Evolutionary conservation across 139 green algal genomes (phyloP).

Genomic region (Diplosphaera chodatii): DNA sequence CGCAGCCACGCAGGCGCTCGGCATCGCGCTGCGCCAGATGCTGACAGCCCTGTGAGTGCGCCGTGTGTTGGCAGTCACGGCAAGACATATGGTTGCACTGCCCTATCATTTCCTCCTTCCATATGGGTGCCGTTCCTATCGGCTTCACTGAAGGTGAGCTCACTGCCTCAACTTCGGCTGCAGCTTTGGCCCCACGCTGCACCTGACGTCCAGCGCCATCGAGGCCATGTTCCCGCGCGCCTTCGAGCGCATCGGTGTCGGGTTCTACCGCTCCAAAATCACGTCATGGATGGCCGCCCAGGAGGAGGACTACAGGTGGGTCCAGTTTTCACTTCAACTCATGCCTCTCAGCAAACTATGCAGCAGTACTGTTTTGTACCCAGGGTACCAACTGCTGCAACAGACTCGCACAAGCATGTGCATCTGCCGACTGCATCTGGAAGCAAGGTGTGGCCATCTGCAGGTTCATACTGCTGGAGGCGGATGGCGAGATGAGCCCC

Average conservation of each 20-base stretch:
- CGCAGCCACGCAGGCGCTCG: slow-evolving; percentile 35
- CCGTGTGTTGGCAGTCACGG: too few species aligned
- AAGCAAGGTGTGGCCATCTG: not conserved
- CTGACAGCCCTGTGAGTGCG: slow-evolving; percentile 21
- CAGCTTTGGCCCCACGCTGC: slow-evolving; percentile 45
- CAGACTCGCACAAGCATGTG: too few species aligned
- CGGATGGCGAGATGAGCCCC: slow-evolving; percentile 33
- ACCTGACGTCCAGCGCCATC: slow-evolving; percentile 29
- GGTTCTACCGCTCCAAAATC: slow-evolving; percentile 74
- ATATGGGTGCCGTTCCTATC: too few species aligned
- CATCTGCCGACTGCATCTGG: not conserved
- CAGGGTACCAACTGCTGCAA: too few species aligned
- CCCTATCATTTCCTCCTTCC: too few species aligned
- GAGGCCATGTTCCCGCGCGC: slow-evolving; percentile 49
- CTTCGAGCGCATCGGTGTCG: slow-evolving; percentile 41
- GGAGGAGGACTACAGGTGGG: slow-evolving; percentile 59
- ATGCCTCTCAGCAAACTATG: too few species aligned
- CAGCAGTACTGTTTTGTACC: too few species aligned
- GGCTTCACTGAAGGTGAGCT: too few species aligned
- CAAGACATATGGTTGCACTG: too few species aligned
- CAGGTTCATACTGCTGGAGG: slow-evolving; percentile 73
- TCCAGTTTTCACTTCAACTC: too few species aligned
- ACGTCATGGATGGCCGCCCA: slow-evolving; percentile 70
- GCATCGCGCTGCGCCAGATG: slow-evolving; percentile 32
- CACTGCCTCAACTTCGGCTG: too few species aligned